Evolutionary conservation across 139 green algal species (phyloP).

Genomic region (Desmodesmus armatus): DNA sequence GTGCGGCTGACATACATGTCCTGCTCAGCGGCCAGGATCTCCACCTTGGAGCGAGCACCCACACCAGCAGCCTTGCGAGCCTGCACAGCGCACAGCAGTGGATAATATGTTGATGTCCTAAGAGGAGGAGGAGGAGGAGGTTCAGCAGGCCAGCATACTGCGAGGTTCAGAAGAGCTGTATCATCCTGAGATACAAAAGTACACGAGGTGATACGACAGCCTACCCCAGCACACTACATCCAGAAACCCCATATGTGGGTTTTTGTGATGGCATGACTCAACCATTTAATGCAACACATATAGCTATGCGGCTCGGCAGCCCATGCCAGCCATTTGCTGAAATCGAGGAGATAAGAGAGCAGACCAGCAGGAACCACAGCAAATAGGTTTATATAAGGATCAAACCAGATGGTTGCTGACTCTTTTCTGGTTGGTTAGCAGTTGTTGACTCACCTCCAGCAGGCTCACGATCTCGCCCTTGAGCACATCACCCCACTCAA

Average conservation of each 20-base stretch:
- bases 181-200: too few species aligned
- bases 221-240: background rate
- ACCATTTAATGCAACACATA: background rate
- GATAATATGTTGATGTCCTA: background rate
- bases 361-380: too few species aligned
- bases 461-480: conserved; percentile 46
- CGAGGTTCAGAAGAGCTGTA: too few species aligned
- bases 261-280: background rate
- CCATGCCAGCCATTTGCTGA: too few species aligned
- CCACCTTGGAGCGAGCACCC: conserved; percentile 62
- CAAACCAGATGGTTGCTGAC: too few species aligned
- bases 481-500: conserved; percentile 60
- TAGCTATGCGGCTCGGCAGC: too few species aligned
- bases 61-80: conserved; percentile 62
- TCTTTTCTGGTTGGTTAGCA: too few species aligned
- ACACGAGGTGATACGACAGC: too few species aligned
- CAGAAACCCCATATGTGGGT: background rate
- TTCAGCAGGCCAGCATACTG: too few species aligned
- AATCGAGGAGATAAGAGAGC: too few species aligned
- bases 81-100: background rate
- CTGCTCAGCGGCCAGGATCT: conserved; percentile 70
- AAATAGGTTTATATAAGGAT: too few species aligned
- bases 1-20: conserved; percentile 76
- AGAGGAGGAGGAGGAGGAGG: too few species aligned
- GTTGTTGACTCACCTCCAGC: conserved; percentile 54